A percentile compares a stretch with the other conserved stretches of the same genome.
Evolutionary conservation across 805 yeast genomes (phyloP).

Genomic region (Starmera caribaea): DNA sequence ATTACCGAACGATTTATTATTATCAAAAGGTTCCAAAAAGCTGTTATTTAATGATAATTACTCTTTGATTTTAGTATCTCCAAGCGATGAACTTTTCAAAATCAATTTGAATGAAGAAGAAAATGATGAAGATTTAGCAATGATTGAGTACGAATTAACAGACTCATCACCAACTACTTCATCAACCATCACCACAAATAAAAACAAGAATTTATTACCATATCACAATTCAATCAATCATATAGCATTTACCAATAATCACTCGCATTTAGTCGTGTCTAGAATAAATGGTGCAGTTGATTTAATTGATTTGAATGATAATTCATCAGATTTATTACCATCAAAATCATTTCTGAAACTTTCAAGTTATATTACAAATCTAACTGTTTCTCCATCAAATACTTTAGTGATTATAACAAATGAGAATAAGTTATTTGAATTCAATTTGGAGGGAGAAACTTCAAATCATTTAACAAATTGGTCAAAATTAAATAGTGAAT

Average conservation of each 20-base stretch:
- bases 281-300: constrained; percentile 63
- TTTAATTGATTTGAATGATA: constrained; percentile 23
- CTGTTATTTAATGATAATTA: constrained; percentile 38
- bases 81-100: constrained; percentile 50
- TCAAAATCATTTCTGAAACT: constrained; percentile 45
- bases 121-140: constrained; percentile 25
- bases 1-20: constrained; percentile 29
- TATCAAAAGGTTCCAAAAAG: constrained; percentile 45
- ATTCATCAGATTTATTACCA: constrained; percentile 8
- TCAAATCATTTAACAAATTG: constrained; percentile 46
- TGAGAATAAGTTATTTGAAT: constrained; percentile 70
- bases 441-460: constrained; percentile 25
- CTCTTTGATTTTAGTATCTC: constrained; percentile 40
- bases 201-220: constrained; percentile 23
- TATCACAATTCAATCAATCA: constrained; percentile 43
- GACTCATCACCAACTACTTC: constrained; percentile 24
- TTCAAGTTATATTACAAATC: constrained; percentile 48
- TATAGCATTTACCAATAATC: constrained; percentile 37
- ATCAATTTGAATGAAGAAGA: constrained; percentile 27
- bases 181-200: not conserved
- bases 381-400: constrained; percentile 41
- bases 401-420: constrained; percentile 59
- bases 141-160: constrained; percentile 28
- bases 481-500: constrained; percentile 71
- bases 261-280: constrained; percentile 42